phyloP scores from a whole-genome alignment of 192 early-diverging fungal genomes.

The Spinellus fusiger region DNA sequence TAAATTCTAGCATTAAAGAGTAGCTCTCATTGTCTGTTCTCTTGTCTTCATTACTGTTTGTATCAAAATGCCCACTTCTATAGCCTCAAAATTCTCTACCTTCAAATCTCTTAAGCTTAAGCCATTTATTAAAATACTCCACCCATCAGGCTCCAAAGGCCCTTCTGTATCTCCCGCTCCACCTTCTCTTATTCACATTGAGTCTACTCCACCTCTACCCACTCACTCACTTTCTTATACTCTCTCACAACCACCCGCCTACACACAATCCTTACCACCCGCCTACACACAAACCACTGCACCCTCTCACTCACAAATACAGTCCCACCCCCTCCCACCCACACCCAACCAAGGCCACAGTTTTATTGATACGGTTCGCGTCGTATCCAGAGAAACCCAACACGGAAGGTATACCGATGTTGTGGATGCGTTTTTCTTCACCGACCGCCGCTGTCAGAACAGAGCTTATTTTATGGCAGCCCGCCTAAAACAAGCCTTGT shows the following conservation, averaged over 20 bases:
- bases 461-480: constrained; percentile 28
- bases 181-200: too few relatives aligned
- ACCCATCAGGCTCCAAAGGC: too few relatives aligned
- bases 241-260: not conserved
- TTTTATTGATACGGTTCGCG: constrained; percentile 19
- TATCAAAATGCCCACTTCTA: not conserved
- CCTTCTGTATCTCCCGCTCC: too few relatives aligned
- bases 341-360: not conserved
- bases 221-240: not conserved
- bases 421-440: constrained; percentile 28
- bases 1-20: too few relatives aligned
- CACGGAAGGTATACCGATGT: constrained; percentile 17
- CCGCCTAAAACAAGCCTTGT: constrained; percentile 20
- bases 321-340: not conserved
- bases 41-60: not conserved
- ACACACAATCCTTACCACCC: not conserved
- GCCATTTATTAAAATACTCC: not conserved
- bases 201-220: too few relatives aligned
- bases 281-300: not conserved
- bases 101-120: not conserved
- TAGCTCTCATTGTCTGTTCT: too few relatives aligned
- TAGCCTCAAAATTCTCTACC: not conserved
- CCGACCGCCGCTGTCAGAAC: constrained; percentile 28
- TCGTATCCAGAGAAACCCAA: constrained; percentile 14
- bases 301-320: not conserved